phyloP scores from a whole-genome alignment of 306 rosid species.

The Cicer judaicum region DNA sequence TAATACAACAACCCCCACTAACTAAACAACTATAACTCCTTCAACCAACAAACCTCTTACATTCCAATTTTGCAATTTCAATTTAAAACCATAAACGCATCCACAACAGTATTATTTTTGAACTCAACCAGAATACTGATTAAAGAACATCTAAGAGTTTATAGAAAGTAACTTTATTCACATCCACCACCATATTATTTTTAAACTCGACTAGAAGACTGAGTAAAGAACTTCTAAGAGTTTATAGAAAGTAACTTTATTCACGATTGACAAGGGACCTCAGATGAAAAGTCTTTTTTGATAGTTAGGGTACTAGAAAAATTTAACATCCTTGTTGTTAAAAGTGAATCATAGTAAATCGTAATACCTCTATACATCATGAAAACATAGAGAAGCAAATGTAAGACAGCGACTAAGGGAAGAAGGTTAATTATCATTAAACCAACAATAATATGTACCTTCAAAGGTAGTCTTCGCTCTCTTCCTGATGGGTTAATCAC shows the following conservation, averaged over 20 bases:
- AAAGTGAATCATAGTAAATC: conserved; percentile 14
- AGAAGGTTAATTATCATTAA: conserved; percentile 18
- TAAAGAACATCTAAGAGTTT: conserved; percentile 17
- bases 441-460: conserved; percentile 58
- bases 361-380: conserved; percentile 17
- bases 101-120: conserved; percentile 14
- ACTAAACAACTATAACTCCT: not conserved
- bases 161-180: not conserved
- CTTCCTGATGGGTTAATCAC: conserved; percentile 95
- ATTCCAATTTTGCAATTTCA: conserved; percentile 31
- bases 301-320: conserved; percentile 23
- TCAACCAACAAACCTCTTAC: not conserved
- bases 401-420: conserved; percentile 23
- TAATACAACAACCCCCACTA: not conserved
- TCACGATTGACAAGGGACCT: not conserved
- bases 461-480: conserved; percentile 85
- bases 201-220: conserved; percentile 4
- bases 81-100: conserved; percentile 27
- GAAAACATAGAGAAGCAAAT: conserved; percentile 11
- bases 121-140: not conserved
- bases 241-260: conserved; percentile 30
- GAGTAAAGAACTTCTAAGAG: conserved; percentile 1
- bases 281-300: conserved; percentile 1
- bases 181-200: conserved; percentile 15
- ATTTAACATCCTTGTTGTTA: conserved; percentile 15